A percentile compares a stretch with the other conserved stretches of the same genome.
Evolutionary conservation across 2,329 filamentous ascomycete species (phyloP).

Genomic region (Diaporthe sp.): DNA sequence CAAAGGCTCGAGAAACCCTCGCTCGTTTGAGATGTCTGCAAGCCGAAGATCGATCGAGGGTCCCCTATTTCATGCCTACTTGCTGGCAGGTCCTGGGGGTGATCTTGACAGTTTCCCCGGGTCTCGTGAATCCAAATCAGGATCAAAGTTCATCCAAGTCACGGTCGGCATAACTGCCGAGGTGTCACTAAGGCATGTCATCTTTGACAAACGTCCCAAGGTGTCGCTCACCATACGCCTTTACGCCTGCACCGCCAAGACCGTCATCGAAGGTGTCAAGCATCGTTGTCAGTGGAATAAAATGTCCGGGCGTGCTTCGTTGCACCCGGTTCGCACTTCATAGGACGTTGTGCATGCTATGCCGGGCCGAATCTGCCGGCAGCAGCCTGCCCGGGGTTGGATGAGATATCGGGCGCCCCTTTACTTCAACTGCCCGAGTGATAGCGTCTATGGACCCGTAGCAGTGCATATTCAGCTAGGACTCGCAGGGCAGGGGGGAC

Average conservation of each 20-base stretch:
- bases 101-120: neutral
- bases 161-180: slow-evolving; percentile 23
- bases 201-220: slow-evolving; percentile 3
- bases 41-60: slow-evolving; percentile 6
- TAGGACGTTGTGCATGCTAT: neutral
- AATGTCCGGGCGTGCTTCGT: slow-evolving; percentile 1
- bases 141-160: slow-evolving; percentile 9
- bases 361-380: slow-evolving; percentile 16
- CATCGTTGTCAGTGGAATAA: neutral
- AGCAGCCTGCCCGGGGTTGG: neutral
- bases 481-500: neutral
- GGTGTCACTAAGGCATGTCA: neutral
- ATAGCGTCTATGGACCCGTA: neutral
- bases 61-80: neutral
- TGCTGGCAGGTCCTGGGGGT: neutral
- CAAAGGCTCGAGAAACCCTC: neutral
- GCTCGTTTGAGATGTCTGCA: slow-evolving; percentile 10
- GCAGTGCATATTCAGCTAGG: neutral
- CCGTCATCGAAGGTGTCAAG: neutral
- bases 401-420: neutral
- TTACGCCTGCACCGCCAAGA: neutral
- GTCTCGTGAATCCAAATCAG: neutral
- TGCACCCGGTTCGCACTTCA: slow-evolving; percentile 5
- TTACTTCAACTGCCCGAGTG: neutral
- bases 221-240: neutral